Evolutionary conservation across 163 green algal genomes (phyloP), one percentile per base, ranked within the genome.

Genomic region (Scenedesmus sp.): DNA sequence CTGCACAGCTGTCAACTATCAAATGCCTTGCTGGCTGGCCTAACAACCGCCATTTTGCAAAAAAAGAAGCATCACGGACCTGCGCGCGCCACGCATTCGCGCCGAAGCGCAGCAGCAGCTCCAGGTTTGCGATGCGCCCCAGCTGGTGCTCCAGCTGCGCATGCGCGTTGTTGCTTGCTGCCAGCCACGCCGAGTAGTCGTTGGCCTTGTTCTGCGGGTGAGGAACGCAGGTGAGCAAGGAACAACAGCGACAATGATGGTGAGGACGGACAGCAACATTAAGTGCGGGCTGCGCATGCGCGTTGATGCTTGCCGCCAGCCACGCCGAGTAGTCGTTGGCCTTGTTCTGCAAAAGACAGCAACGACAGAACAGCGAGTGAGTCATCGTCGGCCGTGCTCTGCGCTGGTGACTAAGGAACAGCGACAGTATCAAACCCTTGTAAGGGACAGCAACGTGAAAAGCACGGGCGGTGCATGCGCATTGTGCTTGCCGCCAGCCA

Each of bases 131-230:
- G 60, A 96, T 95, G 79, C 95, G 92, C 83, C 94, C 87, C 76
- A 97, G 94, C 94, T 99, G 97, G 92, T 99, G 97, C 92, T 98
- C 97, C 88, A 98, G 93, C 94, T 99, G 97, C 23, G 93, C 93
- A 79, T 96, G 88, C 4, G 96, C 96, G 92, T 99, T 99, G 88
- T 98, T 94, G 82, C 97, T 74, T 0, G 96, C 94, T 2, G 81
- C 81, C 9, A 79, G 74, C 97, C 97, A 99, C 8, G 96, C 92
- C 13, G 70, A 84, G 1, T 94, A 67, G 84, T 98, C 94, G 83
- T 96, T 94, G 10, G 93, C 86, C 88, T 95, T 95, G 62, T 84
- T 93, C 60, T 90, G 86, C 70, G 74, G 88, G 16, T 10, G n/a
- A 16, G 62, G 57, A 20, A 70, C 7, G 16, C 4, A 15, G 57